phyloP scores from a whole-genome alignment of 345 rosid species.

The Pistacia atlantica region DNA sequence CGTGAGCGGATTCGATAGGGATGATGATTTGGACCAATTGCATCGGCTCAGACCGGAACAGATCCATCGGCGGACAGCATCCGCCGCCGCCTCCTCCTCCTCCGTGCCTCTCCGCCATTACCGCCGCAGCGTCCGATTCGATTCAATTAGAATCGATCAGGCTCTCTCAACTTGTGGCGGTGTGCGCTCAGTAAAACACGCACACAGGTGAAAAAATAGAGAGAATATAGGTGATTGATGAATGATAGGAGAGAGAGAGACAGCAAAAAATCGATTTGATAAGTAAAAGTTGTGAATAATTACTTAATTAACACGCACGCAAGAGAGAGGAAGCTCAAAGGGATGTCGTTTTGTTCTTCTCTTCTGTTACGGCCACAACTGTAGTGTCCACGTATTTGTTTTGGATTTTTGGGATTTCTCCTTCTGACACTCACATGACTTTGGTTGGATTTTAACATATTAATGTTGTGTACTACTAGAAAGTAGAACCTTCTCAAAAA shows the following conservation, averaged over 20 bases:
- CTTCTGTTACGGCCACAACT: not conserved
- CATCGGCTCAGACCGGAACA: constrained; percentile 90
- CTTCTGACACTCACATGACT: not conserved
- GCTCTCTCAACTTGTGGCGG: too few species aligned
- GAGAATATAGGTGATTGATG: not conserved
- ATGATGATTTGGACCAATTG: constrained; percentile 90
- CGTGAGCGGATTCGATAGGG: constrained; percentile 90
- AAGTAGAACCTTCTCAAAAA: too few species aligned
- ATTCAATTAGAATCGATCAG: not conserved
- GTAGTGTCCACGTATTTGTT: not conserved
- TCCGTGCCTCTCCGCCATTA: constrained; percentile 52
- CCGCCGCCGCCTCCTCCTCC: constrained; percentile 51
- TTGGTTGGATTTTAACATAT: not conserved
- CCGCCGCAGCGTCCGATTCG: constrained; percentile 16
- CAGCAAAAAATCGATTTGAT: not conserved
- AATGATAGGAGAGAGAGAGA: not conserved
- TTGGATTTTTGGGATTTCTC: not conserved
- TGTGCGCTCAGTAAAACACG: too few species aligned
- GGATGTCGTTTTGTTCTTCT: constrained; percentile 8
- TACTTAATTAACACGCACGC: not conserved
- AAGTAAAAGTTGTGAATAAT: not conserved
- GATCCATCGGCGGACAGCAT: constrained; percentile 95
- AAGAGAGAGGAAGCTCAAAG: constrained; percentile 6
- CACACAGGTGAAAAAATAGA: not conserved
- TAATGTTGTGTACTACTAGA: not conserved